Evolutionary conservation across 495 filamentous ascomycete genomes (phyloP), one percentile per base, ranked within the genome.

Genomic region (Pseudomonodictys pantanalensis): DNA sequence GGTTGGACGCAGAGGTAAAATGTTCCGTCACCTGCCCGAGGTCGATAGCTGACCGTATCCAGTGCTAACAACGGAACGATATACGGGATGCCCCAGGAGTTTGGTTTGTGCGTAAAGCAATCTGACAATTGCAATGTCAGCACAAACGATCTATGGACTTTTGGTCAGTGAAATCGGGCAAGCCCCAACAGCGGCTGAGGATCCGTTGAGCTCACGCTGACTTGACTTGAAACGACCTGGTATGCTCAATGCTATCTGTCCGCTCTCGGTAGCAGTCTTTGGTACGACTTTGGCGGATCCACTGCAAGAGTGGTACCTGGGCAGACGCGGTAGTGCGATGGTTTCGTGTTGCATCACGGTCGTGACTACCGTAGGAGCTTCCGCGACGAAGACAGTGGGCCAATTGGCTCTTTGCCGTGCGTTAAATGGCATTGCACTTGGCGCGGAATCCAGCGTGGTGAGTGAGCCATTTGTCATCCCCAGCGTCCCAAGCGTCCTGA

Each of bases 271-370:
- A 2, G 53, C 38, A 10, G 7, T 56, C 1, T 56, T 56, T 29
- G 53, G 53, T 3, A 56, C 53, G 2, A 56, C 53, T 10, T 29
- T 56, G 4, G 53, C 53, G 9, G 53, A 56, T 48, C 53, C 53
- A 5, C 24, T 55, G 6, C 52, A 55, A 22, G 52, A 55, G 35
- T 44, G 45, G 23, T 55, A 26, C 24, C 39, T 55, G 5, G 52
- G 52, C 10, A 55, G 52, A 22, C 52, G 52, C 29, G 52, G 52
- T 17, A 55, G 52, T 28, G 18, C 48, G 8, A 47, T 56, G 53
- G 53, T 56, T 7, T 56, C 53, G 24, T 22, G 17, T 24, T 11
- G 11, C 11, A 56, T 56, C 9, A 56, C 53, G 18, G 38, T 56
- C 15, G 53, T 43, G 4, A 25, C 53, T 12, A 56, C 53, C 6